phyloP scores from a whole-genome alignment of 2,329 filamentous ascomycete genomes.

The Talaromyces islandicus region DNA sequence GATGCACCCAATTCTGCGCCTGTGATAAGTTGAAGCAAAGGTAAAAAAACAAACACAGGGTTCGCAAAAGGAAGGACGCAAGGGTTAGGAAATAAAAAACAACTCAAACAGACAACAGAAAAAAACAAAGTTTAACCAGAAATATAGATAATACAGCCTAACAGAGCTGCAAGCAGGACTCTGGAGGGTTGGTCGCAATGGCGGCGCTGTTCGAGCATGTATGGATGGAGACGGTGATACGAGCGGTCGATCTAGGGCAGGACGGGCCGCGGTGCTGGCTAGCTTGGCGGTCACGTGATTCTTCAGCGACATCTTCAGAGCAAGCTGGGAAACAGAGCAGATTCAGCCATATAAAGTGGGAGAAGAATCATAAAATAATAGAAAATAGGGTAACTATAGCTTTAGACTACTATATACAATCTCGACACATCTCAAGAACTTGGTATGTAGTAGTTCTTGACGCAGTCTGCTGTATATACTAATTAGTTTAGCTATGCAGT shows the following conservation, averaged over 20 bases:
- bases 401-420: not conserved
- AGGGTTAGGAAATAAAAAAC: not conserved
- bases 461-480: not conserved
- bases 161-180: not conserved
- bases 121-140: not conserved
- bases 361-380: no score
- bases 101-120: not conserved
- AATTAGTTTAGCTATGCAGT: not conserved
- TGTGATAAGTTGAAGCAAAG: not conserved
- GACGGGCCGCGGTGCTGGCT: not conserved
- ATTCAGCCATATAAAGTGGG: not conserved
- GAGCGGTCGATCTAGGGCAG: not conserved
- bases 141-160: not conserved
- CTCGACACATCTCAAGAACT: not conserved
- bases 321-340: not conserved
- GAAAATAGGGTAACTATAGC: not conserved
- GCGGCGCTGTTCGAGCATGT: not conserved
- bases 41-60: not conserved
- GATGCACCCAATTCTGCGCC: not conserved
- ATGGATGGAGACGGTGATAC: not conserved
- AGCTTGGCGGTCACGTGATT: not conserved
- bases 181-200: not conserved
- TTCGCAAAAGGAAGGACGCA: not conserved
- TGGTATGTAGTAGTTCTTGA: not conserved
- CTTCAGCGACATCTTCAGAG: not conserved